Conservation (phyloP, 2,329 filamentous ascomycete species). For the Phoma sp. region DNA sequence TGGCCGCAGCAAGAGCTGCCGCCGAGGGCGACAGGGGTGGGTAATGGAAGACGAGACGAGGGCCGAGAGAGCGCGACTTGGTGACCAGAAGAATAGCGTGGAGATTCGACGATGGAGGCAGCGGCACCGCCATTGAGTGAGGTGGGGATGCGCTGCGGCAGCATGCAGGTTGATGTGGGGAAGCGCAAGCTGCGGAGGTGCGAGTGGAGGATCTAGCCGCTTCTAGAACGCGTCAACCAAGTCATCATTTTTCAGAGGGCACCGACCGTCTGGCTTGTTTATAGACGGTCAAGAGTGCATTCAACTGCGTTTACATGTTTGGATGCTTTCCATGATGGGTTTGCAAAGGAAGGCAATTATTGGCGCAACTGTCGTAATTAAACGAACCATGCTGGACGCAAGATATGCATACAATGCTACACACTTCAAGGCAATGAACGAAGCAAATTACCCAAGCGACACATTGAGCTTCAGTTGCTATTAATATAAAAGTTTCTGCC, state of each 20-base stretch:
- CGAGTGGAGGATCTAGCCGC: conserved; percentile 30
- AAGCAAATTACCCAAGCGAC: too few species aligned
- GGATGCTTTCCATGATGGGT: too few species aligned
- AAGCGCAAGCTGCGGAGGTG: conserved; percentile 15
- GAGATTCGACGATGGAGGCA: conserved; percentile 48
- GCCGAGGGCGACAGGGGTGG: conserved; percentile 49
- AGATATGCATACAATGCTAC: too few species aligned
- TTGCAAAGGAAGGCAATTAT: too few species aligned
- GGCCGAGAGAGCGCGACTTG: conserved; percentile 48
- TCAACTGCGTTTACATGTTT: too few species aligned
- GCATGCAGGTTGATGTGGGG: conserved; percentile 8
- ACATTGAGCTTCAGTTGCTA: too few species aligned
- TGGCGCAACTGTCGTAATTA: too few species aligned
- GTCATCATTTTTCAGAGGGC: background rate
- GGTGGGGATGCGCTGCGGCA: conserved; percentile 7
- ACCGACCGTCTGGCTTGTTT: too few species aligned
- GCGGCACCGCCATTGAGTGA: conserved; percentile 38
- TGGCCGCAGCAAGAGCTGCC: conserved; percentile 42
- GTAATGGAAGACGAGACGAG: conserved; percentile 53
- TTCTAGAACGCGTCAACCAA: background rate
- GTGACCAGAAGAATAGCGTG: conserved; percentile 52
- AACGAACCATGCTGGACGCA: too few species aligned
- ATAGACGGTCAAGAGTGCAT: too few species aligned
- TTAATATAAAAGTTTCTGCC: too few species aligned
- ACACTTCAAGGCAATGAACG: too few species aligned